Percentiles rank a stretch among this genome's conserved stretches.
These are phyloP conservation scores for Dichomitus squalens DNA, from an alignment of 1,284 basidiomycete species.

Conservation along the genomic window DNA sequence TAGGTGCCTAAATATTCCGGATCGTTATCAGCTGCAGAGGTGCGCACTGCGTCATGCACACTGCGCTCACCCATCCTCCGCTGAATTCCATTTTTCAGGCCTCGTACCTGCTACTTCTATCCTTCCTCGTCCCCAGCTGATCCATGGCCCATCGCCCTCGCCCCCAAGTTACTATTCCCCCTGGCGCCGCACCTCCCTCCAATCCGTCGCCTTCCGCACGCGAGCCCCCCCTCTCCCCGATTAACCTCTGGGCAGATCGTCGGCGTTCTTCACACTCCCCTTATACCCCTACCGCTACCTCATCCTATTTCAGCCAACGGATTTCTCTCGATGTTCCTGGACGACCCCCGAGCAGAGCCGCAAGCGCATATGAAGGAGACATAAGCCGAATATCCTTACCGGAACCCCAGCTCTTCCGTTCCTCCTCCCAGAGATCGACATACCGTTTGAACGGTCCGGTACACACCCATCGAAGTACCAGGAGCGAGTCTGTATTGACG, in stretches of 20 bases:
- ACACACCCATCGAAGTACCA: constrained; percentile 41
- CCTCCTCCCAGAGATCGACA: constrained; percentile 44
- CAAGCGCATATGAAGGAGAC: constrained; percentile 40
- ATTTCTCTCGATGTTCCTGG: constrained; percentile 35
- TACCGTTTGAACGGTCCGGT: constrained; percentile 28
- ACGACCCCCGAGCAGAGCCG: constrained; percentile 37
- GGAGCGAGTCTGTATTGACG: constrained; percentile 40
- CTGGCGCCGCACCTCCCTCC: constrained; percentile 35
- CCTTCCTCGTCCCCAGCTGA: constrained; percentile 16
- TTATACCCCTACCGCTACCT: constrained; percentile 23
- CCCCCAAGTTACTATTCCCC: constrained; percentile 44
- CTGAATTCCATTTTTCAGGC: not conserved
- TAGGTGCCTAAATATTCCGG: not conserved
- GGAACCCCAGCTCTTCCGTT: constrained; percentile 55
- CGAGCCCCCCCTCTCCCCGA: constrained; percentile 32
- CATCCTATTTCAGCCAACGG: constrained; percentile 16
- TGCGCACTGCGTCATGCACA: not conserved
- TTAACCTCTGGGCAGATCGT: constrained; percentile 34
- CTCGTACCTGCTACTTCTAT: constrained; percentile 4
- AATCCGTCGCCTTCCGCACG: constrained; percentile 33
- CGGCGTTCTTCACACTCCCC: constrained; percentile 20
- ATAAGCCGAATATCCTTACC: constrained; percentile 43
- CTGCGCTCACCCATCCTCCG: not conserved
- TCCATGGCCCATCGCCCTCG: constrained; percentile 31
- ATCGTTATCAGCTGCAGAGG: constrained; percentile 2